Conservation (phyloP, 1,284 basidiomycete species). For the Phellinidium pouzarii region DNA sequence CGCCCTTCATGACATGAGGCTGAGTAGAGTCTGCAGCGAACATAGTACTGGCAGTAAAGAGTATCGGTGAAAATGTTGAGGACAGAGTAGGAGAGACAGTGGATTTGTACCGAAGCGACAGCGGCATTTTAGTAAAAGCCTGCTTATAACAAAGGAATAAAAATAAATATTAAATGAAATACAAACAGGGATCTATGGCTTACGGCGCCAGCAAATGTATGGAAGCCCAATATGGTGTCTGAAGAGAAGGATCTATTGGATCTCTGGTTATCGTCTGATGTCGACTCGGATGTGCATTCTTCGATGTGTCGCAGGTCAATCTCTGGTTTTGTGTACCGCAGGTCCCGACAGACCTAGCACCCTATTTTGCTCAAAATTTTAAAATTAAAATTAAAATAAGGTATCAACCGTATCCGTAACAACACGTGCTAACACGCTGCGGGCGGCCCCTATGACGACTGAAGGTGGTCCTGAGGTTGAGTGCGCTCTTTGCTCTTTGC, state of each 20-base stretch:
- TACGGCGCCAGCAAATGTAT: slow-evolving; percentile 7
- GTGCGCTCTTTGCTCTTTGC: no score
- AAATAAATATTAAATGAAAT: slow-evolving; percentile 8
- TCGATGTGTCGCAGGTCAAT: slow-evolving; percentile 8
- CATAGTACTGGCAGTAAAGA: slow-evolving; percentile 7
- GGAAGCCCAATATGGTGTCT: slow-evolving; percentile 7
- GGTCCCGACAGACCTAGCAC: neutral
- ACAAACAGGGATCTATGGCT: slow-evolving; percentile 7
- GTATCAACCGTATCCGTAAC: slow-evolving; percentile 8
- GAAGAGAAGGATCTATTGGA: slow-evolving; percentile 8
- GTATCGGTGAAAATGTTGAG: neutral
- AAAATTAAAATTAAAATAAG: slow-evolving; percentile 9
- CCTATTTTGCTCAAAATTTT: neutral
- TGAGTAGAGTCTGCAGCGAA: slow-evolving; percentile 17
- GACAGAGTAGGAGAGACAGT: neutral
- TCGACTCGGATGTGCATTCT: neutral
- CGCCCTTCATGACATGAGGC: slow-evolving; percentile 18
- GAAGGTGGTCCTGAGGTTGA: neutral
- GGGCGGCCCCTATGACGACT: slow-evolving; percentile 13
- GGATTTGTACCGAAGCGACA: slow-evolving; percentile 12
- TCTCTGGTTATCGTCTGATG: slow-evolving; percentile 17
- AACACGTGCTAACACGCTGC: slow-evolving; percentile 8
- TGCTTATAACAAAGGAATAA: slow-evolving; percentile 10
- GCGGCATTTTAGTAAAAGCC: slow-evolving; percentile 4
- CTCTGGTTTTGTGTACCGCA: slow-evolving; percentile 5